phyloP scores from a whole-genome alignment of 1,139 yeast genomes.

The Hansenula anomala region DNA sequence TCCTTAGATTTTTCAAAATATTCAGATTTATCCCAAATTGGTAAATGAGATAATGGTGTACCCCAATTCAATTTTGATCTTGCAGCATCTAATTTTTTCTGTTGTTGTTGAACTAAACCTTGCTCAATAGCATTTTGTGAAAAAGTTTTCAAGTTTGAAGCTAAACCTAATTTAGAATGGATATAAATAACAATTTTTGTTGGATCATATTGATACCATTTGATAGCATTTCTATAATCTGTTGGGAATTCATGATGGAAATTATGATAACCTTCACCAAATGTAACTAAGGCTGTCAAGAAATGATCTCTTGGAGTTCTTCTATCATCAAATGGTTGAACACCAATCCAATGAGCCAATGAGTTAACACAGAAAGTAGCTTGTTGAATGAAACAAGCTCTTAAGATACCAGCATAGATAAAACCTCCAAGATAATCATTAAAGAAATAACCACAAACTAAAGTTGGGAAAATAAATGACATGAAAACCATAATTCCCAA shows the following conservation, averaged over 20 bases:
- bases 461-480: conserved; percentile 71
- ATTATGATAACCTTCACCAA: conserved; percentile 99
- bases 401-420: conserved; percentile 83
- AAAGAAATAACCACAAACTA: conserved; percentile 76
- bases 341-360: conserved; percentile 97
- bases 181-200: conserved; percentile 77
- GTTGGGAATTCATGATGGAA: conserved; percentile 99
- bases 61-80: conserved; percentile 89
- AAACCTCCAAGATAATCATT: conserved; percentile 93
- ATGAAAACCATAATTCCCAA: conserved; percentile 57
- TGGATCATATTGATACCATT: conserved; percentile 99
- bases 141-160: conserved; percentile 87
- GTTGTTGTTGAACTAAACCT: conserved; percentile 93
- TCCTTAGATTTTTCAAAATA: conserved; percentile 64
- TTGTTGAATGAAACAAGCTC: conserved; percentile 85
- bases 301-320: conserved; percentile 97
- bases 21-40: conserved; percentile 86
- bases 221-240: conserved; percentile 95
- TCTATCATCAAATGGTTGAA: conserved; percentile 96
- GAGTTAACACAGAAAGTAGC: conserved; percentile 99
- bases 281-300: conserved; percentile 89
- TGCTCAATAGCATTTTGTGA: conserved; percentile 95
- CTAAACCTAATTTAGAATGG: conserved; percentile 74
- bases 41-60: conserved; percentile 73
- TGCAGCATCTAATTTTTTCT: conserved; percentile 86